Percentiles rank a stretch among this genome's conserved stretches.
phyloP scores from a whole-genome alignment of 257 asterid genomes.

The Jasminum sambac region DNA sequence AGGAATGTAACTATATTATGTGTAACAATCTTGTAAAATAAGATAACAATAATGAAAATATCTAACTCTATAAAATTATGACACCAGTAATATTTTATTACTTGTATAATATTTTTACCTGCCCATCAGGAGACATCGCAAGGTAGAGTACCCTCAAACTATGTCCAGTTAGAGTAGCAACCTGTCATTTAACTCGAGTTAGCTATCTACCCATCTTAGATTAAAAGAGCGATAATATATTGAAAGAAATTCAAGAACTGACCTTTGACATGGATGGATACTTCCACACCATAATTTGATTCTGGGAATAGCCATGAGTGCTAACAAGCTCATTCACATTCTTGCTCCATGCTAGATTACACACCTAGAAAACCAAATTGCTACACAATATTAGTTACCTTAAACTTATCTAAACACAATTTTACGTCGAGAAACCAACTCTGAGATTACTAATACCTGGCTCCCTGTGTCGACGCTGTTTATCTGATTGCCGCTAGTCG shows the following conservation, averaged over 20 bases:
- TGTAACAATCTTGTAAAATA: too few species aligned
- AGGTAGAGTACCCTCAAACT: conserved; percentile 84
- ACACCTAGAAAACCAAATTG: conserved; percentile 47
- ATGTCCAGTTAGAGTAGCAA: conserved; percentile 93
- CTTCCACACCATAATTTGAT: conserved; percentile 98
- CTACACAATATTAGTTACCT: background rate
- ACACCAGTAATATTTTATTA: too few species aligned
- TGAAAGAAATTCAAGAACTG: background rate
- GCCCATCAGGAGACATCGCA: conserved; percentile 98
- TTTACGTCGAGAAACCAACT: background rate
- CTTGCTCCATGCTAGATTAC: conserved; percentile 95
- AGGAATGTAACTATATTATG: too few species aligned
- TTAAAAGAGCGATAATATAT: background rate
- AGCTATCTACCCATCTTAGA: too few species aligned
- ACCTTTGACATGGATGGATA: conserved; percentile 95
- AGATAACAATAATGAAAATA: too few species aligned
- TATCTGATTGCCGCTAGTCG: conserved; percentile 76
- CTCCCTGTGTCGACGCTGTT: conserved; percentile 90
- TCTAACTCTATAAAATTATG: too few species aligned
- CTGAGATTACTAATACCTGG: conserved; percentile 47
- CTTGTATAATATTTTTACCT: conserved; percentile 51
- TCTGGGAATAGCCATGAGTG: conserved; percentile 98
- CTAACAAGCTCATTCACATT: conserved; percentile 95
- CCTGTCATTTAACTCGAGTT: conserved; percentile 35
- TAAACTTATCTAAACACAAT: background rate